Conservation (phyloP, 495 filamentous ascomycete genomes). For the Penicillium verhagenii region DNA sequence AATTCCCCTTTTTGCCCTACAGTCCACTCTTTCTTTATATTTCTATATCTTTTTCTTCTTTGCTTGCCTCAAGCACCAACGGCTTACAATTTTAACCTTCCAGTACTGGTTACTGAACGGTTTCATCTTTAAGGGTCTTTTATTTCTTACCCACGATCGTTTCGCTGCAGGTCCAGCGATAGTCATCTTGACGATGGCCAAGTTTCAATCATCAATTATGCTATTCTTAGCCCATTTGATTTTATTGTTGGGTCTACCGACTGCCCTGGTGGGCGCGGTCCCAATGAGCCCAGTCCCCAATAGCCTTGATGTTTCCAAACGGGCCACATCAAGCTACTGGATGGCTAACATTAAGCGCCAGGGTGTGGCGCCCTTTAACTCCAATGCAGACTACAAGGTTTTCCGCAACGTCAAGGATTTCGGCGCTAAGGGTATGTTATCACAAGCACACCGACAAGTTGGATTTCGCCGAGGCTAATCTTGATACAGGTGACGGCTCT, state of each 20-base stretch:
- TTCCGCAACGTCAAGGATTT: conserved; percentile 89
- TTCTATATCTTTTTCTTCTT: conserved; percentile 4
- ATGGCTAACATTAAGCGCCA: conserved; percentile 68
- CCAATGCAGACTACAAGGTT: conserved; percentile 60
- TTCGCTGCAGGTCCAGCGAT: conserved; percentile 41
- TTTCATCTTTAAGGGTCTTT: conserved; percentile 9
- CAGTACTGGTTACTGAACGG: conserved; percentile 40
- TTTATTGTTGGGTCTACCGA: conserved; percentile 36
- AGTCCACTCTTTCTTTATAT: conserved; percentile 9
- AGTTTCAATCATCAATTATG: conserved; percentile 26
- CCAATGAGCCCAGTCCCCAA: conserved; percentile 29
- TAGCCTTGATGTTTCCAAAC: conserved; percentile 16
- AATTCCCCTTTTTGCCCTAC: background rate
- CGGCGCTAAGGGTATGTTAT: conserved; percentile 66
- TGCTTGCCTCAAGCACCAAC: too few species aligned
- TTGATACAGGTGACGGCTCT: conserved; percentile 60
- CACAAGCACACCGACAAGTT: too few species aligned
- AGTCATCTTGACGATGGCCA: conserved; percentile 29
- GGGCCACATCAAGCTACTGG: conserved; percentile 61
- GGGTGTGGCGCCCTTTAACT: conserved; percentile 64
- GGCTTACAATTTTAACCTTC: conserved; percentile 3
- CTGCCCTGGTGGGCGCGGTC: conserved; percentile 41
- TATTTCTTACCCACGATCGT: background rate
- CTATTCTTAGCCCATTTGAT: conserved; percentile 38
- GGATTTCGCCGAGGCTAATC: conserved; percentile 19